phyloP scores from a whole-genome alignment of 495 filamentous ascomycete genomes.

The Penicillium canescens region DNA sequence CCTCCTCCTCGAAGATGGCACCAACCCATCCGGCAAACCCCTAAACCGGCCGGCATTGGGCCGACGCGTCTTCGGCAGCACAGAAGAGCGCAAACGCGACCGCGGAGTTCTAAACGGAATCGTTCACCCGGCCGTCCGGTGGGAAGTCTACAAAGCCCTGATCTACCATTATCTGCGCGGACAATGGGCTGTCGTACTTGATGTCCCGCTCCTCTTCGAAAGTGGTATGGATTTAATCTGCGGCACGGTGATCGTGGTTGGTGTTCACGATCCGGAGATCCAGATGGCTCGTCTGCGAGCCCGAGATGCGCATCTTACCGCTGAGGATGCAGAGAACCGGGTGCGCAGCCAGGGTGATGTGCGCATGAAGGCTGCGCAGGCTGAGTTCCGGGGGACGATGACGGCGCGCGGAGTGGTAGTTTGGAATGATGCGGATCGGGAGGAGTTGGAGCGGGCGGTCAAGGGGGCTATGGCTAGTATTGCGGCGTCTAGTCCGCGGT shows the following conservation, averaged over 20 bases:
- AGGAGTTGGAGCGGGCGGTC: conserved; percentile 65
- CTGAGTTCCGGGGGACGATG: conserved; percentile 58
- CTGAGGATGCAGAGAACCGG: conserved; percentile 78
- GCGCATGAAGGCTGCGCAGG: conserved; percentile 73
- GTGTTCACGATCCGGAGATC: conserved; percentile 66
- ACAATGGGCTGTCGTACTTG: conserved; percentile 84
- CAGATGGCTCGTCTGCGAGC: conserved; percentile 77
- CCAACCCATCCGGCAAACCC: conserved; percentile 57
- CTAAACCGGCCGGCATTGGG: conserved; percentile 87
- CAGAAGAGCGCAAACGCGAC: conserved; percentile 62
- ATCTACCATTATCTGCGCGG: conserved; percentile 66
- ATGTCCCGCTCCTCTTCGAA: conserved; percentile 92
- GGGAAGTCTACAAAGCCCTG: conserved; percentile 70
- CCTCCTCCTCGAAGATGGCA: conserved; percentile 58
- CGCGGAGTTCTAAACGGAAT: conserved; percentile 80
- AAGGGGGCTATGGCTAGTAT: conserved; percentile 61
- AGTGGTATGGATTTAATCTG: conserved; percentile 77
- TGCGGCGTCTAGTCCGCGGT: conserved; percentile 61
- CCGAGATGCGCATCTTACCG: conserved; percentile 69
- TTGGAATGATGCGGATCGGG: conserved; percentile 78
- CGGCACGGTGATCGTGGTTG: conserved; percentile 81
- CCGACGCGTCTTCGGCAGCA: conserved; percentile 77
- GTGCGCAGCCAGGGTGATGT: conserved; percentile 84
- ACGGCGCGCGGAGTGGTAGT: conserved; percentile 69
- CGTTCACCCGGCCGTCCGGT: conserved; percentile 82